Evolutionary conservation across 805 yeast species (phyloP), one percentile per base, ranked within the genome.

Genomic region (Soucietia sequanensis): DNA sequence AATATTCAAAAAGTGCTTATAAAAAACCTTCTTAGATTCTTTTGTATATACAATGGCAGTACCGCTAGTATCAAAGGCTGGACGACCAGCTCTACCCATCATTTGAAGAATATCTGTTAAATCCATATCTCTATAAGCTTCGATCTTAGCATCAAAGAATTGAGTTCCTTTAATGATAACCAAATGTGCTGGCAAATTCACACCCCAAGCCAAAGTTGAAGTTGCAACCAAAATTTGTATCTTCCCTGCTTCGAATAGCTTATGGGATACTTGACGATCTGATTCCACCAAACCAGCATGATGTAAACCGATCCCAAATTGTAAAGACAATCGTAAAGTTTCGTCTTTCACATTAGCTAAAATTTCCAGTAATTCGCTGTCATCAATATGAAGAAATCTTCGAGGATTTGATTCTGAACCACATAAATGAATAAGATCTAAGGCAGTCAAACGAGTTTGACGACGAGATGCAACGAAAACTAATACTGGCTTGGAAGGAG

Each of bases 21-120:
- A 84, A 46, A 84, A 84, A 42, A 74, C 70, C 58, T 84, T 84
- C 44, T 84, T 84, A 6, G 82, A 69, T 43, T 84, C 89, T 51
- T 81, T 81, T 7, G 93, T 84, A 52, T 74, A 83, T 2, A 84
- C 86, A 36, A 84, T 78, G 0, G 88, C 88, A 33, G 72, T 83
- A 50, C 91, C 91, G 42, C 81, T 77, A 8, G 85, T 81, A 60
- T 84, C 91, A 50, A 68, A 84, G 1, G 87, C 86, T 1, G 91
- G 91, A 42, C 91, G 75, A 30, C 91, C 91, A 0, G 91, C 91
- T 54, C 91, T 66, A 25, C 91, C 91, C 88, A 82, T 81, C 89
- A 82, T 83, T 56, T 82, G 93, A 38, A 84, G 58, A 33, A 84
- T 83, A 58, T 84, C 93, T 0, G 91, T 84, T 48, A 84, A 68